Base-by-base conservation (phyloP, 805 yeast genomes). In the Candida chauliodis region DNA sequence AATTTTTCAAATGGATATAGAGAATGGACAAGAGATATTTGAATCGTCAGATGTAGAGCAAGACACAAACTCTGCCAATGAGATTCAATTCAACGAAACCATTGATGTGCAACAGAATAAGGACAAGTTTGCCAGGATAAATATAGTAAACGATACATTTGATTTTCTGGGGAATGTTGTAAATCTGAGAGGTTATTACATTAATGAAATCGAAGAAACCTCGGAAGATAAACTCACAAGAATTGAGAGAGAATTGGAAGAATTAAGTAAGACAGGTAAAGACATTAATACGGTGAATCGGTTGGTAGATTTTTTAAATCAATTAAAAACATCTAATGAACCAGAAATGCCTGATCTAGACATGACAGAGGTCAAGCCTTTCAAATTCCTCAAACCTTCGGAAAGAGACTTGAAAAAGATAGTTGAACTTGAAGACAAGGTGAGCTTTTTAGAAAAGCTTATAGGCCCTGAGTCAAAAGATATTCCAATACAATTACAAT, bases 31-130 rank as follows among this genome's bases (percentile, higher is more conserved):
- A 39, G 73, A 64, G 22, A 62, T 73, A 2, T 72, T 58, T 42
- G 77, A 73, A 49, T 69, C 76, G 1, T 73, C 76, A 3, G 77
- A 72, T 40, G 51, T 64, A 3, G 67, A 67, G 34, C n/a, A n/a
- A n/a, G 63, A 64, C 18, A 61, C 57, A 4, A 36, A 37, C 5
- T 3, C 4, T 11, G 10, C 4, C 3, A 19, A 20, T 15, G 34
- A 22, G 3, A 10, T 43, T 36, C 17, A 16, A n/a, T 2, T 22
- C 13, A 49, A 51, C 26, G 49, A 47, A 28, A 36, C 30, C 14
- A 51, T 51, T 18, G 47, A 56, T 22, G 44, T 39, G 10, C 25
- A 31, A n/a, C 25, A 17, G 8, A 27, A 38, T 14, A 28, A 21
- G 10, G 5, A 26, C 9, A 17, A 19, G 23, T 44, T 44, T 24